These are phyloP conservation scores for Trichophyton verrucosum DNA, from an alignment of 2,329 filamentous ascomycete genomes.

Conservation along the genomic window DNA sequence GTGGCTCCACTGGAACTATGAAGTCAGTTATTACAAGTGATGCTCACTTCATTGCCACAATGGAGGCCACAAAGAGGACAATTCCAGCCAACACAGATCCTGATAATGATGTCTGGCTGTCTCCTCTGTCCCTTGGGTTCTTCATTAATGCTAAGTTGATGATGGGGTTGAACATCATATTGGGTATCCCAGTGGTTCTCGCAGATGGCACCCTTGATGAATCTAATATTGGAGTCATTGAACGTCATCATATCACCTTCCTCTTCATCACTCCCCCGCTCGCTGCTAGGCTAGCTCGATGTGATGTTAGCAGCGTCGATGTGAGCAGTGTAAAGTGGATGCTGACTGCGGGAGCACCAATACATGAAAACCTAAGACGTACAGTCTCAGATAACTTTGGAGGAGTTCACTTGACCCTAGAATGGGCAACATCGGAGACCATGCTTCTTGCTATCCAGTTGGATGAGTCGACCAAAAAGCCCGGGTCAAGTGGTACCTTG, in stretches of 20 bases:
- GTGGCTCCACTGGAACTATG: constrained; percentile 15
- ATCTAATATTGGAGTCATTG: constrained; percentile 13
- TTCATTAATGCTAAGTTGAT: constrained; percentile 21
- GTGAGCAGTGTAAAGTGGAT: constrained; percentile 19
- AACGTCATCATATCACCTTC: constrained; percentile 16
- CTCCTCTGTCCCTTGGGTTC: constrained; percentile 18
- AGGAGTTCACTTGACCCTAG: constrained; percentile 15
- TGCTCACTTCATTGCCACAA: constrained; percentile 16
- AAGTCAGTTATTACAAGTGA: constrained; percentile 17
- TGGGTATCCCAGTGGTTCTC: constrained; percentile 20
- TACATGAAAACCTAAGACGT: constrained; percentile 16
- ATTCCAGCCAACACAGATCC: constrained; percentile 17
- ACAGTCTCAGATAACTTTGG: constrained; percentile 14
- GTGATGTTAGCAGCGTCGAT: constrained; percentile 9
- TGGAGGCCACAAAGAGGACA: constrained; percentile 16
- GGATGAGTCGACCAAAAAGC: constrained; percentile 11
- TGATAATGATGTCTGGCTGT: constrained; percentile 16
- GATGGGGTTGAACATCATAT: constrained; percentile 19
- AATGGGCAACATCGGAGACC: constrained; percentile 19
- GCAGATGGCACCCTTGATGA: constrained; percentile 14
- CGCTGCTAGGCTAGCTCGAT: constrained; percentile 15
- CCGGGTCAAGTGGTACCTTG: constrained; percentile 17
- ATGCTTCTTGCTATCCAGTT: constrained; percentile 18
- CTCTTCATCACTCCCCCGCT: constrained; percentile 18
- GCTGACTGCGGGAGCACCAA: constrained; percentile 18